Base-by-base conservation (phyloP, 106 monocot genomes). In the Narthecium ossifragum region DNA sequence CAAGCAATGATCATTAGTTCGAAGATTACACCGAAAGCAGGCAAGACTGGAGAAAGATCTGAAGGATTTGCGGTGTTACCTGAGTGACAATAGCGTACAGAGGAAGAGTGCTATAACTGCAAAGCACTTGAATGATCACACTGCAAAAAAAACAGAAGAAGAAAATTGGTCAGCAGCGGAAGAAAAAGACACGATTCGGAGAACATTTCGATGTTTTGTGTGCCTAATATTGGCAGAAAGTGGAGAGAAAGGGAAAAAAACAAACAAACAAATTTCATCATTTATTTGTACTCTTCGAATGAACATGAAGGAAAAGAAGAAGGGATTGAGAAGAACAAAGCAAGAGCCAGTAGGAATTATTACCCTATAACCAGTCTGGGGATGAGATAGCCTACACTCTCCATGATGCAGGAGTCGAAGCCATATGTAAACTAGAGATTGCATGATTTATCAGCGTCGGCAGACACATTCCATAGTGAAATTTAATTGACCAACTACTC, bases 321-420 rank as follows among this genome's bases (percentile, higher is more conserved):
- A n/a, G n/a, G 8, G 18, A 51, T 20, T 9, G 15, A 14, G 20
- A 2, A 41, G 41, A 56, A 28, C 29, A 32, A 57, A 5, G 32
- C 13, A 33, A 14, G 56, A 0, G 34, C 13, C 8, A 57, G 28
- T 32, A 28, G 15, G 20, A 17, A 34, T 22, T 21, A 45, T 63
- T 73, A 92, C 92, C 88, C 92, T 1, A 84, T 60, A 55, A 73
- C 41, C 54, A 92, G 84, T 49, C 88, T 66, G 18, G 88, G 81
- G 22, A 93, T 77, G 66, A 82, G 40, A 62, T 82, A 88, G 4
- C 22, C 64, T 17, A 72, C 28, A 25, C 68, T 68, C 51, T 80
- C 88, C 85, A 93, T 84, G 47, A 88, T 82, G 63, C 93, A 93
- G 4, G 93, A 88, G 22, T 74, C 29, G 17, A 93, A 79, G 20